These are phyloP conservation scores for Pseudonectria buxi DNA, from an alignment of 2,329 filamentous ascomycete genomes.

Conservation along the genomic window DNA sequence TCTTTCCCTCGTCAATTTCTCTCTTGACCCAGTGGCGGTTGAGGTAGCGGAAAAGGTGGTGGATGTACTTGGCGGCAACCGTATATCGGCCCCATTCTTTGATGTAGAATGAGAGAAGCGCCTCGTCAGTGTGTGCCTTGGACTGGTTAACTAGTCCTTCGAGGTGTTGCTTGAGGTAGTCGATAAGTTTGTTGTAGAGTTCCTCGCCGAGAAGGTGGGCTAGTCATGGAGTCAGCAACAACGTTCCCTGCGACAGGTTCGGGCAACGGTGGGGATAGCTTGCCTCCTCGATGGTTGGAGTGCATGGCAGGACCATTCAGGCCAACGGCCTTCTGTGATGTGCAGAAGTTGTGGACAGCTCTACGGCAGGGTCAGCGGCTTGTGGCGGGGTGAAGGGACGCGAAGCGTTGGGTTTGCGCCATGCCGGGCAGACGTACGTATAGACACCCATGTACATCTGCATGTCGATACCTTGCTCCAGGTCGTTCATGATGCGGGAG, in stretches of 20 bases:
- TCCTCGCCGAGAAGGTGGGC: conserved; percentile 94
- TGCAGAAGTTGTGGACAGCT: conserved; percentile 98
- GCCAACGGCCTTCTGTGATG: conserved; percentile 87
- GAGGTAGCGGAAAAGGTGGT: conserved; percentile 92
- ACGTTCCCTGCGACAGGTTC: background rate
- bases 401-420: too few relatives aligned
- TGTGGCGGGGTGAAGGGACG: background rate
- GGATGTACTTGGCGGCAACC: conserved; percentile 91
- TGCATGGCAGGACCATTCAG: conserved; percentile 37
- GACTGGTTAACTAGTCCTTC: conserved; percentile 64
- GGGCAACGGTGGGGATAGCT: conserved; percentile 6
- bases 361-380: conserved; percentile 39
- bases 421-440: conserved; percentile 51
- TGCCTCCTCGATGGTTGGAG: conserved; percentile 55
- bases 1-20: conserved; percentile 98
- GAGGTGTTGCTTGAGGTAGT: conserved; percentile 76
- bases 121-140: conserved; percentile 78
- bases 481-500: conserved; percentile 84
- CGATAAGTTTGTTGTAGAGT: conserved; percentile 83
- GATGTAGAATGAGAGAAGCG: conserved; percentile 87
- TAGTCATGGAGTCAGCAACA: conserved; percentile 28
- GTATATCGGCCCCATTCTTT: conserved; percentile 96
- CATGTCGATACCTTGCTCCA: conserved; percentile 91
- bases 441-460: conserved; percentile 96
- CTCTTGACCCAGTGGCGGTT: conserved; percentile 99